Base-by-base conservation (phyloP, 495 filamentous ascomycete species). In the Lasiosphaeriaceae sp. region DNA sequence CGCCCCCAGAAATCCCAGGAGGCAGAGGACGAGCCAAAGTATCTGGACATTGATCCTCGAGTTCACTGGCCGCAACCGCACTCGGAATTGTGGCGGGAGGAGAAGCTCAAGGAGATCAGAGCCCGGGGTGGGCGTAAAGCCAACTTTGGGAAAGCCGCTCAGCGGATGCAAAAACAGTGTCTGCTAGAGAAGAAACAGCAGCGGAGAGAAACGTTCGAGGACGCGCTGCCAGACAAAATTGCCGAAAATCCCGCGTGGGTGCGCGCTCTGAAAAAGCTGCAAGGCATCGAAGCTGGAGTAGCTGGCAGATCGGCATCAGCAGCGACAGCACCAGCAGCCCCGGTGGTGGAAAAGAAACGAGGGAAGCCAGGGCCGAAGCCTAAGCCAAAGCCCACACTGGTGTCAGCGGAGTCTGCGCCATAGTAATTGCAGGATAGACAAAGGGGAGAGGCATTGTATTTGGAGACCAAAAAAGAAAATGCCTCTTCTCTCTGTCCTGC, bases 81-180 rank as follows among this genome's bases (percentile, higher is more conserved):
- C 48, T 70, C 74, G 0, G 54, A 67, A 11, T 66, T 69, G 23
- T 80, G 77, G 73, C 58, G 71, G 19, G 55, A 50, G 2, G 52
- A 61, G 20, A 82, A 81, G 49, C 63, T 66, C 34, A 55, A 57
- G 2, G 77, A 82, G 48, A 78, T 82, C 23, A 50, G 59, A 34
- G 60, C 63, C 11, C 74, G 78, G 1, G 71, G 71, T 16, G 62
- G 56, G 7, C 62, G 73, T 4, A 80, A 80, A 55, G 65, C 59
- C 11, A 72, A 72, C 34, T 69, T 77, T 34, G 73, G 73, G 12
- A 69, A 70, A 45, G 76, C 66, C 0, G 73, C 70, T 1, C 65
- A 67, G 46, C 65, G 69, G 11, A 55, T 71, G 46, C 66, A 52
- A 16, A 60, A 69, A 31, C 70, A 74, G 47, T 63, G 58, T 49